phyloP scores from a whole-genome alignment of 352 stramenopile genomes.

The Nothophytophthora sp. region DNA sequence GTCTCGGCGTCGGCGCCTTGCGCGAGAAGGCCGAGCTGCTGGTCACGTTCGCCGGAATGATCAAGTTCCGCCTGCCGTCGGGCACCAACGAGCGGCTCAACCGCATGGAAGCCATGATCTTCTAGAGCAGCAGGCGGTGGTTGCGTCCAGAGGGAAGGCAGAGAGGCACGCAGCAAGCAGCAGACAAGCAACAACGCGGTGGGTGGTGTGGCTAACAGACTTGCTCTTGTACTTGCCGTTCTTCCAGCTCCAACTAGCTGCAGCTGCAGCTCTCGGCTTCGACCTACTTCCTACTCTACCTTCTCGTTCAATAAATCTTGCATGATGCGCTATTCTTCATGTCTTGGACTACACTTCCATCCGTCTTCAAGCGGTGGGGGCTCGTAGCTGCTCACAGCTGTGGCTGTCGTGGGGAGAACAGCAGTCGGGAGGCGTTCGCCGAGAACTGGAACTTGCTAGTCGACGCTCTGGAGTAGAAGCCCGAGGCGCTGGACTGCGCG shows the following conservation, averaged over 20 bases:
- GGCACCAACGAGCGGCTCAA: constrained; percentile 85
- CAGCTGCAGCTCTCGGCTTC: too few relatives aligned
- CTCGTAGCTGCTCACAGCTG: constrained; percentile 40
- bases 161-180: constrained; percentile 1
- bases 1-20: constrained; percentile 45
- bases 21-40: constrained; percentile 80
- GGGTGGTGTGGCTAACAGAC: too few relatives aligned
- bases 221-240: too few relatives aligned
- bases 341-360: too few relatives aligned
- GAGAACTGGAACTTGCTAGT: constrained; percentile 56
- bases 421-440: constrained; percentile 29
- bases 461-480: constrained; percentile 31
- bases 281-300: constrained; percentile 14
- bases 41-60: constrained; percentile 88
- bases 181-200: too few relatives aligned
- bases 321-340: constrained; percentile 14
- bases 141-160: background rate
- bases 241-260: constrained; percentile 31
- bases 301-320: constrained; percentile 29
- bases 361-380: too few relatives aligned
- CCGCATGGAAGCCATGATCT: constrained; percentile 90
- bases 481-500: constrained; percentile 3
- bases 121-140: constrained; percentile 35
- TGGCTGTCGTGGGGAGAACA: constrained; percentile 53
- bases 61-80: constrained; percentile 84